Percentiles rank a stretch among this genome's conserved stretches.
These are phyloP conservation scores for Geosmithia putterillii DNA, from an alignment of 2,329 filamentous ascomycete species.

Conservation along the genomic window DNA sequence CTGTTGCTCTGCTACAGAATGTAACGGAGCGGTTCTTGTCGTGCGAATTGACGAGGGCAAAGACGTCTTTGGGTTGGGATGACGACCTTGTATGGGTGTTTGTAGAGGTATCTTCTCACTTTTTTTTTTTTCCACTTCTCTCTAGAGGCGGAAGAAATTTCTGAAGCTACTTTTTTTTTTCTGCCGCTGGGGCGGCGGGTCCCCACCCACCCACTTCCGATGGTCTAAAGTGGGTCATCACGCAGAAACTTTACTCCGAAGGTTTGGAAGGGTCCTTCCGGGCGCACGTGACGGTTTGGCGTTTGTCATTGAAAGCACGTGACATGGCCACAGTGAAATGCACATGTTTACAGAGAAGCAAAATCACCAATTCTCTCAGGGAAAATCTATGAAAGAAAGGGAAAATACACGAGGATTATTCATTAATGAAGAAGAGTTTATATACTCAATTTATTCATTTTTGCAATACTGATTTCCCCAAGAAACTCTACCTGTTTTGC, in stretches of 20 bases:
- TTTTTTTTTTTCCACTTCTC: neutral
- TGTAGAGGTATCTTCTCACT: neutral
- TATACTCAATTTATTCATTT: too few species aligned
- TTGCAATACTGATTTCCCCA: too few species aligned
- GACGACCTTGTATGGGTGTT: neutral
- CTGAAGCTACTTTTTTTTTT: conserved; percentile 7
- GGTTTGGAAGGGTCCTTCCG: neutral
- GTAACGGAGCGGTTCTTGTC: conserved; percentile 4
- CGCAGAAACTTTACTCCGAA: neutral
- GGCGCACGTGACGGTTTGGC: too few species aligned
- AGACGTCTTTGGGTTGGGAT: neutral
- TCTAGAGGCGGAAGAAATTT: conserved; percentile 5
- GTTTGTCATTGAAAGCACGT: too few species aligned
- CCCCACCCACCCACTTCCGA: neutral
- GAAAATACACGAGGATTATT: too few species aligned
- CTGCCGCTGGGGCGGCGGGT: conserved; percentile 3
- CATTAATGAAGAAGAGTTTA: too few species aligned
- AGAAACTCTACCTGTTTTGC: too few species aligned
- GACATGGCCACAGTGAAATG: too few species aligned
- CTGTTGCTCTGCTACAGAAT: neutral
- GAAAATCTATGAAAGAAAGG: too few species aligned
- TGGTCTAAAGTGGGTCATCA: neutral
- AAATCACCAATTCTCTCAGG: too few species aligned
- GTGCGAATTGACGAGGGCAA: neutral
- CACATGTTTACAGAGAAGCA: too few species aligned